phyloP scores from a whole-genome alignment of 441 rosid genomes.

The Gossypium laxum region DNA sequence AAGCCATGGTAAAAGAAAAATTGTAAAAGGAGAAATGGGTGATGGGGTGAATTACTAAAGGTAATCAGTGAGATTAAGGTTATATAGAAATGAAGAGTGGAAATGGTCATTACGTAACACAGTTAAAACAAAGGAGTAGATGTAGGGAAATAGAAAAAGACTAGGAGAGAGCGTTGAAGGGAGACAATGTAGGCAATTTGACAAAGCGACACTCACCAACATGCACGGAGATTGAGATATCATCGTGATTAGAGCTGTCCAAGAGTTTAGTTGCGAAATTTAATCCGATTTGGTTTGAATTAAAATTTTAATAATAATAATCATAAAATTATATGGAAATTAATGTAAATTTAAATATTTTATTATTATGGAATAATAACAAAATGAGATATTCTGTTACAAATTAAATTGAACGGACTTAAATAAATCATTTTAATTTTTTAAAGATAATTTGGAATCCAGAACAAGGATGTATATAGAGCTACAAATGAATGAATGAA shows the following conservation, averaged over 20 bases:
- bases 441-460: no score
- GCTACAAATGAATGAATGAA: background rate
- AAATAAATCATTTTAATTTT: no score
- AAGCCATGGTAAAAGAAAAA: conserved; percentile 19
- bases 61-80: background rate
- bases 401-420: no score
- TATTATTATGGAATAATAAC: no score
- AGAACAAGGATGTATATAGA: no score
- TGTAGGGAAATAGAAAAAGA: background rate
- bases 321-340: no score
- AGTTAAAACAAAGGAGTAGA: conserved; percentile 7
- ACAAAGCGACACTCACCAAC: background rate
- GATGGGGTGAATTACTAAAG: background rate
- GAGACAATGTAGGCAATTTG: background rate
- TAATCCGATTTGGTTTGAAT: no score
- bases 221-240: conserved; percentile 19
- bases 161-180: conserved; percentile 2
- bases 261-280: no score
- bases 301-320: no score
- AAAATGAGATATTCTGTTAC: no score
- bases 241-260: background rate
- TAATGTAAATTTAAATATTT: no score
- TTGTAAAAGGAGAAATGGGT: background rate
- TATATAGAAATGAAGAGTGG: background rate
- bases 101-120: conserved; percentile 2